Percentiles rank a stretch among this genome's conserved stretches.
Conservation (phyloP, 208 protist genomes). For the Leishmania aethiopica region DNA sequence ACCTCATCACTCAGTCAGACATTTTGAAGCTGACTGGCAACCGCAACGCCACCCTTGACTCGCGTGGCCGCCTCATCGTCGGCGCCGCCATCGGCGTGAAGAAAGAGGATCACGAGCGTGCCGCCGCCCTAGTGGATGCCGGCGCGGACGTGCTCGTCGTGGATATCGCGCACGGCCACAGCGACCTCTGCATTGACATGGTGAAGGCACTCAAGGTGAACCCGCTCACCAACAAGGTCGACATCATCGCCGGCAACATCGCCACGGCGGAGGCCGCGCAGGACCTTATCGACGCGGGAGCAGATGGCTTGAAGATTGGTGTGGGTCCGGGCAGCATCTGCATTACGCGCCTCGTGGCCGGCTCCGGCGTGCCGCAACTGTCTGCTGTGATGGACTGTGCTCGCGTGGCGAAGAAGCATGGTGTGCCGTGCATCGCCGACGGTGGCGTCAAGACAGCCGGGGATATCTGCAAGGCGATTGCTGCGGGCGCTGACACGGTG, state of each 20-base stretch:
- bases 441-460: constrained; percentile 82
- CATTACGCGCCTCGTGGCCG: constrained; percentile 88
- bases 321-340: constrained; percentile 90
- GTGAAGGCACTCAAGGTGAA: constrained; percentile 74
- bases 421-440: constrained; percentile 90
- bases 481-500: constrained; percentile 83
- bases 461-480: constrained; percentile 92
- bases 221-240: constrained; percentile 56
- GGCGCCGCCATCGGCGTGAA: constrained; percentile 90
- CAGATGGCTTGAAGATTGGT: constrained; percentile 91
- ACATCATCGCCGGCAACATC: constrained; percentile 93
- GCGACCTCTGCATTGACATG: constrained; percentile 86
- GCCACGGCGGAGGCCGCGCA: constrained; percentile 75
- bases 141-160: constrained; percentile 89
- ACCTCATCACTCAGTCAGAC: constrained; percentile 83
- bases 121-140: constrained; percentile 62
- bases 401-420: constrained; percentile 59
- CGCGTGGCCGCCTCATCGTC: constrained; percentile 75
- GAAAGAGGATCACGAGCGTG: constrained; percentile 67
- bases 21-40: constrained; percentile 84
- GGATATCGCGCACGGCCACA: constrained; percentile 93
- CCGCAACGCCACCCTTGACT: constrained; percentile 70
- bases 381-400: constrained; percentile 80
- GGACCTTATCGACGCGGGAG: constrained; percentile 88
- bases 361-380: constrained; percentile 88